Evolutionary conservation across 106 monocot genomes (phyloP), one percentile per base, ranked within the genome.

Genomic region (Gastrodia elata): DNA sequence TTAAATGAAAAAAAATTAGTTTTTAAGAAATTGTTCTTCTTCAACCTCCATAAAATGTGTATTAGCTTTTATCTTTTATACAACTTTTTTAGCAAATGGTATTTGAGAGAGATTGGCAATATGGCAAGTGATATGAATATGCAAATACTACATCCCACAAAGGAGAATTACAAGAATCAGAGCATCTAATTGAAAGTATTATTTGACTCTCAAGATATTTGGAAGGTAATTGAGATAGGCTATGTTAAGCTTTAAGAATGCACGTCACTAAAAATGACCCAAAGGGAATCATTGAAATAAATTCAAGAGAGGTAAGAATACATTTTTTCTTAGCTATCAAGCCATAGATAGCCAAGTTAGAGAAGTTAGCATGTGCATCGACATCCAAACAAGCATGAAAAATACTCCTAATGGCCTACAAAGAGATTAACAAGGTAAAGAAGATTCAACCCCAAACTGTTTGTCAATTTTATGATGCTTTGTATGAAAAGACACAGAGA

Each of bases 401-500:
- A 2, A 43, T 22, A 2, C 38, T 61, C 16, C 20, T 24, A 61
- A 30, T 7, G 30, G 20, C 2, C 5, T 61, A 61, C 1, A 61
- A 64, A n/a, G 30, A 0, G 64, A 16, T n/a, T n/a, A n/a, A 9
- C 13, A 32, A 32, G 11, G 20, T 64, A 33, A 64, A 64, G 33
- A 64, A 32, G 10, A 2, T 64, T 27, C 24, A 11, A 27, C 61
- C 27, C 13, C 64, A 64, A 64, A 64, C 64, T 4, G 5, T 64
- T 0, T 2, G 10, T 0, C 30, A 28, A 64, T 10, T 71, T 71
- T 71, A 22, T 43, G 34, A 20, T n/a, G 15, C 16, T 40, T 1
- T 26, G 30, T 20, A 71, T 71, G 38, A n/a, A 70, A 71, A 16
- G 71, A 71, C 3, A 9, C 39, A 42, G 33, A 71, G 27, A 71